Evolutionary conservation across 176 grass and related monocot genomes (phyloP), one percentile per base, ranked within the genome.

Genomic region (Oryza glumipatula): DNA sequence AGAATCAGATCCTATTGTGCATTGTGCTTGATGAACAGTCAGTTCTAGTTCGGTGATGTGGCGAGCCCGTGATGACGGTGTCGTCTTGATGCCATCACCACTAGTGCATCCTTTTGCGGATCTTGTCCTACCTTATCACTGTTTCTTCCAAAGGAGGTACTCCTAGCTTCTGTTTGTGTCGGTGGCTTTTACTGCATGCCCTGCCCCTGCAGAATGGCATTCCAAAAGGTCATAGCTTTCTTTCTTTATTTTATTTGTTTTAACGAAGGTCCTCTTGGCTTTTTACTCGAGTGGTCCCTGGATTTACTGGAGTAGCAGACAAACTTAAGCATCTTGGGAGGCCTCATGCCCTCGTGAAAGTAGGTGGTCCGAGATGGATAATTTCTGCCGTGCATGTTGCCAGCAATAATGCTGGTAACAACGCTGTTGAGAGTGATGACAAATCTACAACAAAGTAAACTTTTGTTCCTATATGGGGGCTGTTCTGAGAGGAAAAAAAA

Each of bases 61-160:
- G 58, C 56, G 12, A 22, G 32, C 16, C 26, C 52, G 63, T 75
- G 39, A 35, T 49, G 22, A 39, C 67, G 10, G 67, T 49, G 58
- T 60, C 30, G 28, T 28, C 21, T 1, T 75, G 33, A 45, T 54
- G 54, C 54, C 66, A 28, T 56, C 30, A 13, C 82, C 82, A 17
- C 32, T 35, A 22, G 69, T 35, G 41, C 74, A 74, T 86, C 84
- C 77, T 83, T 87, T 73, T 58, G 61, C 80, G 48, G 76, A 83
- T 90, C 89, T 87, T 80, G 84, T 83, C 89, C 80, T 87, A 33
- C 63, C 12, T 83, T 79, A 54, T 24, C 80, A 41, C 65, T 69
- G 63, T 65, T 90, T 64, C 72, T 70, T 73, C 61, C 46, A 8
- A 74, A 56, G 39, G 15, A 64, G 33, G 30, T 32, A 32, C 30